Evolutionary conservation across 495 filamentous ascomycete genomes (phyloP).

Genomic region (Podospora comata): DNA sequence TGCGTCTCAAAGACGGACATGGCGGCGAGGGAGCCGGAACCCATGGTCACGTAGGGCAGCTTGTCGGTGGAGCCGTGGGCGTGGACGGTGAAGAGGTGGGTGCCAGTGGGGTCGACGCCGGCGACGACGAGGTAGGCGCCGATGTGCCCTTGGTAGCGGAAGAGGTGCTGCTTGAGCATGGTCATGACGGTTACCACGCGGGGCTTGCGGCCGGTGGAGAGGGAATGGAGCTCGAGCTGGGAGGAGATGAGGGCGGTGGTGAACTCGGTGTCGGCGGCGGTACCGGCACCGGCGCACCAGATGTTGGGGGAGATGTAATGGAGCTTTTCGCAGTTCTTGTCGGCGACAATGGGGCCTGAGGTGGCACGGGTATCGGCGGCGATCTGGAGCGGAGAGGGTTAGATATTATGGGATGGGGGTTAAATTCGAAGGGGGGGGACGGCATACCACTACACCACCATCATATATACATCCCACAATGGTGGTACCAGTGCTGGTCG

Average conservation of each 20-base stretch:
- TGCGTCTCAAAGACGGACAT: slow-evolving; percentile 98
- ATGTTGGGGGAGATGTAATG: slow-evolving; percentile 99
- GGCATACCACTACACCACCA: slow-evolving; percentile 85
- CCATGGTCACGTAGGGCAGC: slow-evolving; percentile 99
- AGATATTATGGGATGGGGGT: not conserved
- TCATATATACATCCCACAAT: slow-evolving; percentile 98
- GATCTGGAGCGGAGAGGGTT: slow-evolving; percentile 55
- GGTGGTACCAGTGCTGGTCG: slow-evolving; percentile 97
- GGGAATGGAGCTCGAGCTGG: slow-evolving; percentile 92
- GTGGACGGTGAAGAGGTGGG: slow-evolving; percentile 97
- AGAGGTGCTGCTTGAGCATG: slow-evolving; percentile 98
- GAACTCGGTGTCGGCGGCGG: slow-evolving; percentile 98
- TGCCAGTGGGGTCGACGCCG: slow-evolving; percentile 93
- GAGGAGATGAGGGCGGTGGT: slow-evolving; percentile 98
- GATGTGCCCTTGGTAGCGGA: slow-evolving; percentile 96
- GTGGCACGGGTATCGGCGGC: slow-evolving; percentile 98
- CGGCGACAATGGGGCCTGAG: slow-evolving; percentile 94
- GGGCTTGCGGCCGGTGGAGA: slow-evolving; percentile 92
- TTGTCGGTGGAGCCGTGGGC: slow-evolving; percentile 98
- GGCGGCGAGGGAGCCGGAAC: slow-evolving; percentile 88
- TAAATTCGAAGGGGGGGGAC: slow-evolving; percentile 8
- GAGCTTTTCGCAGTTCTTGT: slow-evolving; percentile 99
- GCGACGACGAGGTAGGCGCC: slow-evolving; percentile 98
- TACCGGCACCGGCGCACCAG: slow-evolving; percentile 99
- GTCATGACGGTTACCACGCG: slow-evolving; percentile 99